phyloP scores from a whole-genome alignment of 2,329 filamentous ascomycete genomes.

The Alternaria consortialis region DNA sequence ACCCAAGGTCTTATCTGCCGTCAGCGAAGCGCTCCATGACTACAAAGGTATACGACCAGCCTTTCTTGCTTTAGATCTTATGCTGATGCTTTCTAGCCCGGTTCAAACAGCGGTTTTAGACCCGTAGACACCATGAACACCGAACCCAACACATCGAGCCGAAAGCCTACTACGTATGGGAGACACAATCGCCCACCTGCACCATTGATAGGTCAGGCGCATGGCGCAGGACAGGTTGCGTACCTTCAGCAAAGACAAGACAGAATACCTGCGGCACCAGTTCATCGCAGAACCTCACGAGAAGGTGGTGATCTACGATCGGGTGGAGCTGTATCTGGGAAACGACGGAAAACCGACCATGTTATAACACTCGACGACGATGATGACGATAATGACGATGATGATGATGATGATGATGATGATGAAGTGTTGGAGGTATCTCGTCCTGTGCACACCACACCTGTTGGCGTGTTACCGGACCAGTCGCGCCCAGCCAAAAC shows the following conservation, averaged over 20 bases:
- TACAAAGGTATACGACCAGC: constrained; percentile 8
- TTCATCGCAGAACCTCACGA: background rate
- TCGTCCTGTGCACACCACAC: background rate
- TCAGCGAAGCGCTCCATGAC: constrained; percentile 3
- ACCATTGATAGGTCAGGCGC: constrained; percentile 14
- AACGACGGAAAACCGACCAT: constrained; percentile 32
- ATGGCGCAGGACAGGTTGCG: constrained; percentile 17
- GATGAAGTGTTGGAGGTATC: constrained; percentile 6
- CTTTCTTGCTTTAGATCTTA: background rate
- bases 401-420: constrained; percentile 1
- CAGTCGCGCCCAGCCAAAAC: constrained; percentile 1
- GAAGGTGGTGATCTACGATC: background rate
- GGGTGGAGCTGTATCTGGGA: constrained; percentile 11
- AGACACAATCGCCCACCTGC: constrained; percentile 10
- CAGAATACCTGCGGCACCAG: constrained; percentile 4
- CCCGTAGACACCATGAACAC: constrained; percentile 26
- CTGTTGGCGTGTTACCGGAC: background rate
- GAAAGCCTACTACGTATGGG: constrained; percentile 24
- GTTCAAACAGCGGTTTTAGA: constrained; percentile 15
- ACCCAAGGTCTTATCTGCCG: constrained; percentile 21
- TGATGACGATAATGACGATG: constrained; percentile 15
- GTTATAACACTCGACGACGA: constrained; percentile 25
- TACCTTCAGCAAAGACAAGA: constrained; percentile 5
- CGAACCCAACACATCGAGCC: constrained; percentile 1
- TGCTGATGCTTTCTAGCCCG: constrained; percentile 27